Percentiles rank a stretch among this genome's conserved stretches.
phyloP scores from a whole-genome alignment of 371 early-diverging fungal species.

The Mucor irregularis region DNA sequence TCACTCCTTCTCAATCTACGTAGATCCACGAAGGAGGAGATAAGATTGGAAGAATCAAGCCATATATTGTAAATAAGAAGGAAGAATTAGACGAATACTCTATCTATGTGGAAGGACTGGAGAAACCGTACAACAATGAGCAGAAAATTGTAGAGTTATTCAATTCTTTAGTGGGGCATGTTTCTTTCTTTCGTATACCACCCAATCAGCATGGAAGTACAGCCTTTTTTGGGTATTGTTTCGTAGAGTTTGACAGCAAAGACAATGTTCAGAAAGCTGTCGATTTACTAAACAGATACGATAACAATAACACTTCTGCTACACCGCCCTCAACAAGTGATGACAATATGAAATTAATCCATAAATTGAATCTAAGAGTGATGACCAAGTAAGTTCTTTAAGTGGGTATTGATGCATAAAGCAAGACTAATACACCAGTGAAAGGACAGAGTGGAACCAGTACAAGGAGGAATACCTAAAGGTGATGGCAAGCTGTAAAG shows the following conservation, averaged over 20 bases:
- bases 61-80: slow-evolving; percentile 27
- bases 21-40: slow-evolving; percentile 5
- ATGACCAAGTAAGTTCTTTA: slow-evolving; percentile 41
- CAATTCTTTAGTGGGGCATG: slow-evolving; percentile 26
- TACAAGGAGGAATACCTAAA: slow-evolving; percentile 34
- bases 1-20: neutral
- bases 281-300: slow-evolving; percentile 16
- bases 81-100: slow-evolving; percentile 42
- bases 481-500: slow-evolving; percentile 7
- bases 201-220: slow-evolving; percentile 8
- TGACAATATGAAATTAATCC: neutral
- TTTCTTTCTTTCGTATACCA: slow-evolving; percentile 39
- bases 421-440: too few species aligned
- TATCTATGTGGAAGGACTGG: slow-evolving; percentile 43
- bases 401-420: too few species aligned
- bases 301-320: too few species aligned
- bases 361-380: slow-evolving; percentile 27
- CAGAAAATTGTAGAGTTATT: slow-evolving; percentile 29
- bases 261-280: slow-evolving; percentile 32
- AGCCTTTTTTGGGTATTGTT: slow-evolving; percentile 38
- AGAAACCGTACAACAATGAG: slow-evolving; percentile 23
- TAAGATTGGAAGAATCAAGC: slow-evolving; percentile 38
- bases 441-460: slow-evolving; percentile 28
- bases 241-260: slow-evolving; percentile 42
- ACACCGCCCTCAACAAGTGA: neutral